Base-by-base conservation (phyloP, 2,329 filamentous ascomycete species). In the Colletotrichum musicola region DNA sequence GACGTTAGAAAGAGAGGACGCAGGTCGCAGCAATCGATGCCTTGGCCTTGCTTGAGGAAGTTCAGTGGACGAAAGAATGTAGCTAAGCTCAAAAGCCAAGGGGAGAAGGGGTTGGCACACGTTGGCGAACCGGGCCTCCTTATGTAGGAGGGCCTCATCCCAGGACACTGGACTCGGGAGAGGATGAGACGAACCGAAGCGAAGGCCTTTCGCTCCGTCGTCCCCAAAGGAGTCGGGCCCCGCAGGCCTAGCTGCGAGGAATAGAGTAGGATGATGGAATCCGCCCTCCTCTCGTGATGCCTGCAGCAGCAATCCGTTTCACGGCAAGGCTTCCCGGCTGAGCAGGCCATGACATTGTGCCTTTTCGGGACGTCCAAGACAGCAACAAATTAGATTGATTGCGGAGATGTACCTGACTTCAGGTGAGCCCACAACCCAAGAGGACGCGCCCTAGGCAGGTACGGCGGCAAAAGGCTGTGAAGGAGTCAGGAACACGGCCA, bases 1-100 rank as follows among this genome's bases (percentile, higher is more conserved):
- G 51, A 68, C 30, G 30, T 35, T 35, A 58, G 55, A 69, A 69
- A 61, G 66, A 69, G 66, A 69, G 66, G 66, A 69, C 56, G 66
- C 66, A 69, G 56, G 66, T 61, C 50, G 42, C 62, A 66, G 66
- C 66, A 69, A 61, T 69, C 66, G 62, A 69, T 69, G 66, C 66
- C 66, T 69, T 61, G 66, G 62, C 66, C 66, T 56, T 69, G 62
- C 66, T 69, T 69, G 42, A 53, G 42, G 35, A 68, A 55, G 47
- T 64, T 64, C 56, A 61, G 55, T 57, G 50, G 40, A 60, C 62
- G 55, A 50, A 20, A 56, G 66, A 69, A 69, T 66, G 66, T 55
- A 66, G 56, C 42, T 51, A 69, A 69, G 66, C 62, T 69, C 56
- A 69, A 56, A 18, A 46, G 55, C 64, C 59, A 58, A 56, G 55